Conservation (phyloP, 129 eudicot genomes). For the Lonicera japonica region DNA sequence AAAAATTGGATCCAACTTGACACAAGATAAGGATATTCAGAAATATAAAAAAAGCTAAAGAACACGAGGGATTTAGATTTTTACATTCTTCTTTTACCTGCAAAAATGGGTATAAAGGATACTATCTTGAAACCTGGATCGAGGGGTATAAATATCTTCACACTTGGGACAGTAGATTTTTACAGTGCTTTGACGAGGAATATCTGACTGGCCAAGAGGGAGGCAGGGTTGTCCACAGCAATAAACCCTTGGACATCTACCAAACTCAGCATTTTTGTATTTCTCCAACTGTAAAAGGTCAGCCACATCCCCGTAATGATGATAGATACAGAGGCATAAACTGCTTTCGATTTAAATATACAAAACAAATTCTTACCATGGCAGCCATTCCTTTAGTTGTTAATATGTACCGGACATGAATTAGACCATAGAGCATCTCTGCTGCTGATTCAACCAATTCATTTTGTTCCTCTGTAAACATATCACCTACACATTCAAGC, state of each 20-base stretch:
- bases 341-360: not conserved
- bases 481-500: conserved; percentile 43
- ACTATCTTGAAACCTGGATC: conserved; percentile 90
- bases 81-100: not conserved
- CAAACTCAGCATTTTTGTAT: conserved; percentile 83
- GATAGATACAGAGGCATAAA: conserved; percentile 3
- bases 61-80: not conserved
- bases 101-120: conserved; percentile 43
- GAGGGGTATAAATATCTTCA: conserved; percentile 79
- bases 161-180: conserved; percentile 86
- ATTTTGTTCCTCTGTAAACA: conserved; percentile 87
- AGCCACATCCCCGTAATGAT: not conserved
- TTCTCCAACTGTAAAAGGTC: conserved; percentile 60
- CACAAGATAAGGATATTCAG: no score
- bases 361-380: conserved; percentile 47
- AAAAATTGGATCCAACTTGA: no score
- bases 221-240: conserved; percentile 95
- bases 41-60: not conserved
- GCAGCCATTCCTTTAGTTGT: conserved; percentile 90
- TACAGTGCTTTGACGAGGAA: conserved; percentile 69
- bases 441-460: conserved; percentile 90
- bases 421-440: conserved; percentile 90
- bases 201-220: conserved; percentile 87
- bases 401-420: conserved; percentile 88
- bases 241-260: conserved; percentile 89